Evolutionary conservation across 805 yeast species (phyloP), one percentile per base, ranked within the genome.

Genomic region (Suhomyces sp.): DNA sequence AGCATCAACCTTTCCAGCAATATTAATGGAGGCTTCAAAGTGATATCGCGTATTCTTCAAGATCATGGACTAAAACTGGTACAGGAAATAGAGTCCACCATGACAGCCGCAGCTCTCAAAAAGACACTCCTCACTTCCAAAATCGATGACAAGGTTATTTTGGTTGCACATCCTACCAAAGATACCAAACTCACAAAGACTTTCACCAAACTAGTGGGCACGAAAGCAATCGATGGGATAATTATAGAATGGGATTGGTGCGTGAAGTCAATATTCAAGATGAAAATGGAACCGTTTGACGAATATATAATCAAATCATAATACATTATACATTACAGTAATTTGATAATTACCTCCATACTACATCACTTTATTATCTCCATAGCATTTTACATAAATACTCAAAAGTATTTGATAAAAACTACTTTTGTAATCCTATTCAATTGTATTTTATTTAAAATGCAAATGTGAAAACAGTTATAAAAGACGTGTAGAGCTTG

Each of bases 231-330:
- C 15, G 60, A 53, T 9, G 76, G 63, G 35, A 66, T 64, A 10
- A 67, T 80, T 1, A 75, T 82, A 15, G 86, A 81, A 53, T 84
- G 87, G 88, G 81, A 83, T 48, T 82, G 86, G 86, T 78, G 85
- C 47, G 81, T 84, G 12, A 66, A 75, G 52, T 74, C 83, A 45
- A 79, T 84, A 0, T 83, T 84, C 64, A 73, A 71, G 47, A 72
- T 77, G 75, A 58, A 64, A n/a, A 47, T 72, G 25, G 64, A 65
- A 48, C 56, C 56, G 3, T 64, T 58, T 35, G 59, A 59, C 7
- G 51, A 59, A 1, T 69, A 52, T 48, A 51, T 51, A 47, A 25
- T 65, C 15, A 64, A 52, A 48, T 15, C 4, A 31, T 13, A 27
- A 44, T 3, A 44, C 4, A 12, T n/a, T n/a, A n/a, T n/a, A n/a